phyloP scores from a whole-genome alignment of 192 early-diverging fungal genomes.

The Coemansia guatemalensis region DNA sequence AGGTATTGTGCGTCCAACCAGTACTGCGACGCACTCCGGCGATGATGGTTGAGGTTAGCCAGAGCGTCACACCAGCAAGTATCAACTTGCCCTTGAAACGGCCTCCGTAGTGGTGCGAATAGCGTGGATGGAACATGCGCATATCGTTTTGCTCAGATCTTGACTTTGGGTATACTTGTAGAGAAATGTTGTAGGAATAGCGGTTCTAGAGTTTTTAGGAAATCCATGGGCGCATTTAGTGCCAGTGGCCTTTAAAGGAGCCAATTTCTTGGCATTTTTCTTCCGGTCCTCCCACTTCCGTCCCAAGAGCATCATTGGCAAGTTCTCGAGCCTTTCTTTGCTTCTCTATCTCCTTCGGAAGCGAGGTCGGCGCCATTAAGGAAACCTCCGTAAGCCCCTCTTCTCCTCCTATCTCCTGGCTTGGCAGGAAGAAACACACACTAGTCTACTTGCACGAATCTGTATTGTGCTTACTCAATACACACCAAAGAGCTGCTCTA shows the following conservation, averaged over 20 bases:
- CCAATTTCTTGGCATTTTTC: conserved; percentile 27
- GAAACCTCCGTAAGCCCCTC: too few relatives aligned
- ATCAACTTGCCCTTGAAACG: conserved; percentile 24
- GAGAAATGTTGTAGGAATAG: neutral
- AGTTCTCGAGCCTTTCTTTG: neutral
- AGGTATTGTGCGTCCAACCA: conserved; percentile 29
- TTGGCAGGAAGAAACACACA: too few relatives aligned
- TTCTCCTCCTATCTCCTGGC: too few relatives aligned
- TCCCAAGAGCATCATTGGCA: neutral
- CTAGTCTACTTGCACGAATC: too few relatives aligned
- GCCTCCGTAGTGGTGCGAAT: conserved; percentile 15
- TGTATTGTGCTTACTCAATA: too few relatives aligned
- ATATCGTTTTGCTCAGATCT: too few relatives aligned
- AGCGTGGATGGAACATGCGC: conserved; percentile 12
- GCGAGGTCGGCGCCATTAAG: too few relatives aligned
- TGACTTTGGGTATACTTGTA: too few relatives aligned
- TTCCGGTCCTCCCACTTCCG: neutral
- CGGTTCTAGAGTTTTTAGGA: neutral
- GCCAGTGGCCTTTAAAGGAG: neutral
- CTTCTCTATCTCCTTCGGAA: neutral
- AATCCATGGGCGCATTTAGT: neutral
- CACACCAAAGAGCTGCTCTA: neutral
- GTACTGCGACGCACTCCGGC: conserved; percentile 35
- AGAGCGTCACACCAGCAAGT: conserved; percentile 31
- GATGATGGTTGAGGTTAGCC: conserved; percentile 39